Conservation (phyloP, 2,329 filamentous ascomycete genomes). For the Chaetomiaceae sp. region DNA sequence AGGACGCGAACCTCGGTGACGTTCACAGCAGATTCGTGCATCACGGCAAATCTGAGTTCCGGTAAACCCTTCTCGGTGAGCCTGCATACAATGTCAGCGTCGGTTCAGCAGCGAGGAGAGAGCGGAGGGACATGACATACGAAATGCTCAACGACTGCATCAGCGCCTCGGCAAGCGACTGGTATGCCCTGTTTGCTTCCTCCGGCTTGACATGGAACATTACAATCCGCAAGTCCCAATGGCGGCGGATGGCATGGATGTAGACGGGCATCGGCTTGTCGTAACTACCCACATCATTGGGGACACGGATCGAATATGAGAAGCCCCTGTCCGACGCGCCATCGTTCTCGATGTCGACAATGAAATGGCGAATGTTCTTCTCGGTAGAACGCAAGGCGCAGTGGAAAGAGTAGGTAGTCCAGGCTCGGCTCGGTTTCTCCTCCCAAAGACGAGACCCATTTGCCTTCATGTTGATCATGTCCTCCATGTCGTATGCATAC, state of each 20-base stretch:
- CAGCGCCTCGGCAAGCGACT: constrained; percentile 27
- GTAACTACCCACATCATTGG: not conserved
- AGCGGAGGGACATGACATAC: constrained; percentile 9
- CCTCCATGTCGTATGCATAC: constrained; percentile 25
- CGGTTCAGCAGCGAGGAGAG: not conserved
- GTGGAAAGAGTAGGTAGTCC: constrained; percentile 21
- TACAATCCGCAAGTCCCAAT: constrained; percentile 31
- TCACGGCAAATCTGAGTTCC: constrained; percentile 11
- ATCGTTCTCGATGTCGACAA: constrained; percentile 21
- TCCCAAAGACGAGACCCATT: constrained; percentile 20
- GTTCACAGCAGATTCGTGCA: not conserved
- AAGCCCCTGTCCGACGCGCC: constrained; percentile 13
- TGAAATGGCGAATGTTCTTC: constrained; percentile 2
- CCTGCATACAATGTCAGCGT: constrained; percentile 5
- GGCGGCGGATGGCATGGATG: constrained; percentile 30
- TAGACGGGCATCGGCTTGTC: constrained; percentile 1
- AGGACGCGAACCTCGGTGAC: constrained; percentile 17
- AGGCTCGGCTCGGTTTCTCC: constrained; percentile 4
- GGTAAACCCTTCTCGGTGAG: not conserved
- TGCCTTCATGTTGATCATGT: constrained; percentile 18
- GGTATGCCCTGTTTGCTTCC: constrained; percentile 22
- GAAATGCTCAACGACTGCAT: constrained; percentile 25
- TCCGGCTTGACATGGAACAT: constrained; percentile 22
- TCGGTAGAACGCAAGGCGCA: constrained; percentile 3
- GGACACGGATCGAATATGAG: constrained; percentile 23